Percentiles rank a stretch among this genome's conserved stretches.
These are phyloP conservation scores for Cladophialophora carrionii DNA, from an alignment of 2,329 filamentous ascomycete genomes.

Conservation along the genomic window DNA sequence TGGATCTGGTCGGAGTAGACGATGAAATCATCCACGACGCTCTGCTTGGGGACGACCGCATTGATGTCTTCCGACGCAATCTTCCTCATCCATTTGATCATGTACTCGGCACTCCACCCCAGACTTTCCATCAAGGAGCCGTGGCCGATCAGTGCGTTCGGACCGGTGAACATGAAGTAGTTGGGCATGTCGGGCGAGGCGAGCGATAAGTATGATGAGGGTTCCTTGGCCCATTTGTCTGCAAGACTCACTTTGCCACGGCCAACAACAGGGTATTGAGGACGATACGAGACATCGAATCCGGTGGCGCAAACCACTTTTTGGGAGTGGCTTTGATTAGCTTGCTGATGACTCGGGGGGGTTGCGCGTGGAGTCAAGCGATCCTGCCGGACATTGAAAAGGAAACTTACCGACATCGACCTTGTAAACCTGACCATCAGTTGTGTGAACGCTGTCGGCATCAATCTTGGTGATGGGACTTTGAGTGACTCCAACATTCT, in stretches of 20 bases:
- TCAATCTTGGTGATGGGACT: slow-evolving; percentile 45
- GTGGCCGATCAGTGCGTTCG: slow-evolving; percentile 40
- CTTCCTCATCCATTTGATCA: slow-evolving; percentile 42
- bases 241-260: slow-evolving; percentile 38
- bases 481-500: slow-evolving; percentile 44
- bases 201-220: slow-evolving; percentile 40
- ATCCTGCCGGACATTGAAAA: not conserved
- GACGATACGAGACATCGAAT: slow-evolving; percentile 47
- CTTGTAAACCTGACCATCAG: slow-evolving; percentile 6
- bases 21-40: slow-evolving; percentile 42
- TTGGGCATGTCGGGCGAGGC: slow-evolving; percentile 41
- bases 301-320: slow-evolving; percentile 48
- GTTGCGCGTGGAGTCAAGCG: slow-evolving; percentile 39
- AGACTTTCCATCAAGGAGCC: slow-evolving; percentile 39
- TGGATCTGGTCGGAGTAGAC: slow-evolving; percentile 43
- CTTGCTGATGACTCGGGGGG: slow-evolving; percentile 40
- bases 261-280: slow-evolving; percentile 44
- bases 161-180: slow-evolving; percentile 43
- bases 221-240: slow-evolving; percentile 40
- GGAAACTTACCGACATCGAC: slow-evolving; percentile 36
- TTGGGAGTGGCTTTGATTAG: slow-evolving; percentile 3
- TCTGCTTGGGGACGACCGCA: slow-evolving; percentile 39
- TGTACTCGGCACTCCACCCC: slow-evolving; percentile 40
- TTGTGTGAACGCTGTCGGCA: slow-evolving; percentile 38
- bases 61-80: slow-evolving; percentile 44